phyloP scores from a whole-genome alignment of 2,329 filamentous ascomycete genomes.

The Colletotrichum musicola region DNA sequence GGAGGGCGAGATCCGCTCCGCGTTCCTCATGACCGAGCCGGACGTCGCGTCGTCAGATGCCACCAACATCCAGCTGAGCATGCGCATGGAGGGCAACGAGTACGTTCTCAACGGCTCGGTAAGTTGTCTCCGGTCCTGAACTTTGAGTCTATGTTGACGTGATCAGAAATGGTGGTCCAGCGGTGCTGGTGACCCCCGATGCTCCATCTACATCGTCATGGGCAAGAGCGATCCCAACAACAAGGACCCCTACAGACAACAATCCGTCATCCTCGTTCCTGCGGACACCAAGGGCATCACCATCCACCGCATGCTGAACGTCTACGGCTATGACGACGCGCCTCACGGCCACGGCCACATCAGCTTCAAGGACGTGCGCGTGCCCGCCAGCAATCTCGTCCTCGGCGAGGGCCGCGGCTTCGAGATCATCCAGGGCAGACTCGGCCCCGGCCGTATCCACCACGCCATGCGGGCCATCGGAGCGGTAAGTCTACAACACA shows the following conservation, averaged over 20 bases:
- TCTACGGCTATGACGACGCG: slow-evolving; percentile 98
- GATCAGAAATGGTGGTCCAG: slow-evolving; percentile 98
- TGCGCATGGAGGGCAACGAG: slow-evolving; percentile 85
- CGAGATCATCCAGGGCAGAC: slow-evolving; percentile 97
- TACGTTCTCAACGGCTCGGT: slow-evolving; percentile 92
- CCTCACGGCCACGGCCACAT: slow-evolving; percentile 97
- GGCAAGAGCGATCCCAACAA: slow-evolving; percentile 87
- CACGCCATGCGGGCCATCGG: slow-evolving; percentile 97
- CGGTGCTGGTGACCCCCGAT: slow-evolving; percentile 92
- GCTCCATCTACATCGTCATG: slow-evolving; percentile 96
- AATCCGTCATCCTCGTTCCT: slow-evolving; percentile 93
- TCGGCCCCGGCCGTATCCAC: slow-evolving; percentile 96
- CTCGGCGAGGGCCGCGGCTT: slow-evolving; percentile 95
- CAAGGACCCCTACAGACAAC: slow-evolving; percentile 85
- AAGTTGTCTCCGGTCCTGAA: slow-evolving; percentile 45
- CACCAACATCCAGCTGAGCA: slow-evolving; percentile 89
- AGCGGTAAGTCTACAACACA: slow-evolving; percentile 65
- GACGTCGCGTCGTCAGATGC: slow-evolving; percentile 91
- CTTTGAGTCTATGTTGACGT: not conserved
- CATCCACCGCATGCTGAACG: slow-evolving; percentile 92
- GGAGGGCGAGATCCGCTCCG: slow-evolving; percentile 86
- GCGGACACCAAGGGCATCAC: slow-evolving; percentile 85
- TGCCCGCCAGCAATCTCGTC: slow-evolving; percentile 86
- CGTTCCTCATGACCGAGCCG: slow-evolving; percentile 95
- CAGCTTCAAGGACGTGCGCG: slow-evolving; percentile 88